Evolutionary conservation across 176 grass and related monocot genomes (phyloP).

Genomic region (Triticum dicoccoides): DNA sequence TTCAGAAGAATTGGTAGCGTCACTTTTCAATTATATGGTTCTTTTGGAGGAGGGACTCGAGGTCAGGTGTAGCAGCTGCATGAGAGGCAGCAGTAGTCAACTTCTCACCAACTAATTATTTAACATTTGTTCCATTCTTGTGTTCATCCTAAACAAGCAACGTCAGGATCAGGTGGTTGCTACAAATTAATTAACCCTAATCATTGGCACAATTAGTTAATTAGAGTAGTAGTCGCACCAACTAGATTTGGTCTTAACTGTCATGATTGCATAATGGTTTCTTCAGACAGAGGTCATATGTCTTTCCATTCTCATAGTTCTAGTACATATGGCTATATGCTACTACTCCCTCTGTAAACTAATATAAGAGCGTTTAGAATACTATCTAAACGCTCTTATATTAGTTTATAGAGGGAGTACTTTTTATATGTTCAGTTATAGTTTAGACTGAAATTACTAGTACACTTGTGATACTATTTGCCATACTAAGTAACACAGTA

Average conservation of each 20-base stretch:
- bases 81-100: background rate
- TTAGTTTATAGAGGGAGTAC: too few relatives aligned
- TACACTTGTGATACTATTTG: too few relatives aligned
- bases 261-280: background rate
- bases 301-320: background rate
- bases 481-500: too few relatives aligned
- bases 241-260: conserved; percentile 14
- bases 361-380: too few relatives aligned
- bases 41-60: conserved; percentile 26
- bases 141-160: background rate
- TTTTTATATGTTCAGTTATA: background rate
- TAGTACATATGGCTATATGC: too few relatives aligned
- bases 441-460: too few relatives aligned
- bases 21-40: background rate
- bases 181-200: background rate
- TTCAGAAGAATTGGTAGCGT: background rate
- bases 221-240: background rate
- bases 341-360: too few relatives aligned
- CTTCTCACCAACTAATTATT: conserved; percentile 17
- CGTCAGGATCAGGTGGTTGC: background rate
- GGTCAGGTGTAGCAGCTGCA: conserved; percentile 15
- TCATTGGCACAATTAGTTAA: background rate
- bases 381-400: too few relatives aligned
- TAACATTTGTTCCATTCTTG: background rate
- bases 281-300: background rate